Conservation (phyloP, 1,284 basidiomycete genomes). For the Ceratobasidium sp. region DNA sequence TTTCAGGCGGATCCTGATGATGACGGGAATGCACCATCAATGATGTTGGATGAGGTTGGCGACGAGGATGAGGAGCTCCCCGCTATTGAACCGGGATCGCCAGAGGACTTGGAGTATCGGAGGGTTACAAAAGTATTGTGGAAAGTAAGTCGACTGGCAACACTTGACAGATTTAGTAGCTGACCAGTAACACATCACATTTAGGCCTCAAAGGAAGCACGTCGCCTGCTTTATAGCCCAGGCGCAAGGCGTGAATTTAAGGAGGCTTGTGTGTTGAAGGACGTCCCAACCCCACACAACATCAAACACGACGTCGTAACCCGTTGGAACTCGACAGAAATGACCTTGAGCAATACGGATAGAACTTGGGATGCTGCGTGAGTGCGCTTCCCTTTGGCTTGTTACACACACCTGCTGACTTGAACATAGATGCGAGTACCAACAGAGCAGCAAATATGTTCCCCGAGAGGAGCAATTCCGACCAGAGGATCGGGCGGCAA, state of each 20-base stretch:
- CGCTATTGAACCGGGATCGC: background rate
- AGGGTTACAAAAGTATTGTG: background rate
- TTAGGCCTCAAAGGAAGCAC: background rate
- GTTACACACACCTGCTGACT: background rate
- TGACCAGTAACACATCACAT: background rate
- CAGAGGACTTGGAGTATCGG: background rate
- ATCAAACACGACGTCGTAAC: background rate
- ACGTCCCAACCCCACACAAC: background rate
- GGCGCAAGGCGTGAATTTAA: background rate
- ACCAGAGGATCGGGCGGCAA: background rate
- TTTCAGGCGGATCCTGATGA: background rate
- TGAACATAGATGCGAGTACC: background rate
- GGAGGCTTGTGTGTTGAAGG: background rate
- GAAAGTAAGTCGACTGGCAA: too few species aligned
- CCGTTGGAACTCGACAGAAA: conserved; percentile 10
- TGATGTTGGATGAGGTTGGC: background rate
- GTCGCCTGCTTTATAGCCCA: background rate
- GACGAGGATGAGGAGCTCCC: conserved; percentile 4
- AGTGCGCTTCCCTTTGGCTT: background rate
- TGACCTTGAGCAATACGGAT: background rate
- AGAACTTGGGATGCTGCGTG: conserved; percentile 1
- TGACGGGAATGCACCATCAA: background rate
- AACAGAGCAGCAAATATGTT: background rate
- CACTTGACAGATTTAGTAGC: background rate
- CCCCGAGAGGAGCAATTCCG: background rate